Conservation (phyloP, 169 alveolate species). For the Babesia sp. region DNA sequence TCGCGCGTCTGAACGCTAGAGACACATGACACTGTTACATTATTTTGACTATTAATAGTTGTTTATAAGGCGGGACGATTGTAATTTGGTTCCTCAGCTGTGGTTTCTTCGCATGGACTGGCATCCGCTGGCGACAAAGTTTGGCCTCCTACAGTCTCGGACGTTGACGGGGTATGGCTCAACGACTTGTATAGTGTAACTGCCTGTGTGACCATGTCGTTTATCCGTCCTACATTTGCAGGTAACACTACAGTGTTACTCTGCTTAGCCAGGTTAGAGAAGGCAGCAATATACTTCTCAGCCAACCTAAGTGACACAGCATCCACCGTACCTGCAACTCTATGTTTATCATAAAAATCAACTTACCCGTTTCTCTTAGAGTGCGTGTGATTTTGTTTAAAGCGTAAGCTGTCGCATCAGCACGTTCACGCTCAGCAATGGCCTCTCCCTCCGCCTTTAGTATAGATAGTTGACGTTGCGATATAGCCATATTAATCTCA, state of each 20-base stretch:
- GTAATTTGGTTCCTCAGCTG: too few species aligned
- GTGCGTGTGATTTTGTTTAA: slow-evolving; percentile 73
- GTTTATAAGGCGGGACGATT: too few species aligned
- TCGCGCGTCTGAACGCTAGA: too few species aligned
- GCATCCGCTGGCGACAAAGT: too few species aligned
- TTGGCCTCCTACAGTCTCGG: too few species aligned
- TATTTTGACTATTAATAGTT: too few species aligned
- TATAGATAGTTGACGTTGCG: slow-evolving; percentile 82
- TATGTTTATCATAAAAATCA: too few species aligned
- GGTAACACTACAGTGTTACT: slow-evolving; percentile 83
- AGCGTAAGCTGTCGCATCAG: slow-evolving; percentile 84
- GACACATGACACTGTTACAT: too few species aligned
- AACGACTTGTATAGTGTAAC: slow-evolving; percentile 68
- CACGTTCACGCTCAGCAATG: slow-evolving; percentile 78
- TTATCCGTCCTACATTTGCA: slow-evolving; percentile 73
- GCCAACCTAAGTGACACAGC: slow-evolving; percentile 81
- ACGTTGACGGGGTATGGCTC: not conserved
- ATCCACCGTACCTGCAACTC: slow-evolving; percentile 51
- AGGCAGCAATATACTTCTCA: slow-evolving; percentile 84
- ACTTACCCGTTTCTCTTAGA: slow-evolving; percentile 70
- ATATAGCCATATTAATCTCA: slow-evolving; percentile 91
- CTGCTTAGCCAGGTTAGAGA: slow-evolving; percentile 78
- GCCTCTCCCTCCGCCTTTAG: slow-evolving; percentile 91
- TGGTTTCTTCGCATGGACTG: too few species aligned
- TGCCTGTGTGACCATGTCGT: slow-evolving; percentile 76